Evolutionary conservation across 306 rosid species (phyloP).

Genomic region (Elaeagnus macrophylla): DNA sequence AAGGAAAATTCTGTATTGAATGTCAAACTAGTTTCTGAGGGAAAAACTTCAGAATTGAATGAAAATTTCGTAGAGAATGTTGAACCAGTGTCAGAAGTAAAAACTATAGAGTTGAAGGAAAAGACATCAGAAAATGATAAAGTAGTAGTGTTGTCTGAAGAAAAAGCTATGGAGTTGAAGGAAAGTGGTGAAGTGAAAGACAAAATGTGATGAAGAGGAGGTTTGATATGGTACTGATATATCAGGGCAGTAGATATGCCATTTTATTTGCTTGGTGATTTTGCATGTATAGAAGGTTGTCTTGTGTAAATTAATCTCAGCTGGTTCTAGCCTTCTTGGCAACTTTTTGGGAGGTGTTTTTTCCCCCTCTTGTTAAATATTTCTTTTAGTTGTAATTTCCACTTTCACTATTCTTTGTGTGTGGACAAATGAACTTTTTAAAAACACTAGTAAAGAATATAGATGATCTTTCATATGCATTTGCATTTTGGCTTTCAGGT

Average conservation of each 20-base stretch:
- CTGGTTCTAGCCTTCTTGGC: not conserved
- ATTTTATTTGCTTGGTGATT: no score
- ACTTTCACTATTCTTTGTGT: not conserved
- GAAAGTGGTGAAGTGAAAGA: not conserved
- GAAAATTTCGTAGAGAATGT: no score
- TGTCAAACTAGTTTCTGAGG: no score
- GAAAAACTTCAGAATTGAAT: no score
- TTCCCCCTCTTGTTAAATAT: not conserved
- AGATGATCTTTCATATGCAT: no score
- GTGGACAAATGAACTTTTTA: not conserved
- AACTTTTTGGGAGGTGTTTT: not conserved
- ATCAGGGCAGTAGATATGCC: not conserved
- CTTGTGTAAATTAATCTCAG: not conserved
- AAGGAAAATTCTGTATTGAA: no score
- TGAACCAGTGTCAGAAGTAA: not conserved
- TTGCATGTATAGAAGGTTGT: not conserved
- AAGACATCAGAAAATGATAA: no score
- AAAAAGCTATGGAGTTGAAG: slow-evolving; percentile 1
- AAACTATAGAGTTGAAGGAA: no score
- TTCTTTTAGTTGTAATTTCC: not conserved
- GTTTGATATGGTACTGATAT: not conserved
- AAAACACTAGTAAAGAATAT: no score
- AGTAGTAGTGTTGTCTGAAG: not conserved
- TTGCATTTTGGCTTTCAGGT: no score
- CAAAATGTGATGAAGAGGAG: not conserved